Percentiles rank a stretch among this genome's conserved stretches.
Evolutionary conservation across 73 alveolate species (phyloP).

Genomic region (Symbiodinium pilosum): DNA sequence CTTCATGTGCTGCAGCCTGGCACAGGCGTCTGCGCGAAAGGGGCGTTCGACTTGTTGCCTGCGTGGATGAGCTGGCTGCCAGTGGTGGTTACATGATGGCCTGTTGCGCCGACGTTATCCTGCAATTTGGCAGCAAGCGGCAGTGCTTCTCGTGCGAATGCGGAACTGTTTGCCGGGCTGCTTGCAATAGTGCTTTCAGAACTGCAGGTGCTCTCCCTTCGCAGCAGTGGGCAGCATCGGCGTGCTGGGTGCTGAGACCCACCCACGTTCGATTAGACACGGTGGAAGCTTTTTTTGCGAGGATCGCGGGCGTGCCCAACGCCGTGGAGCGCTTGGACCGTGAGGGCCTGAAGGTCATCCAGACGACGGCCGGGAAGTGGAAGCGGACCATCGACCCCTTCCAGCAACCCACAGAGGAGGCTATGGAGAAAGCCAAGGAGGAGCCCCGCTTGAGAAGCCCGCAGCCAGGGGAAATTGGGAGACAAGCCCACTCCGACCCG

Average conservation of each 20-base stretch:
- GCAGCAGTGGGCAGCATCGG: conserved; percentile 91
- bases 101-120: conserved; percentile 60
- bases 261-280: no score
- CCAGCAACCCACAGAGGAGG: conserved; percentile 54
- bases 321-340: conserved; percentile 88
- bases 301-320: conserved; percentile 64
- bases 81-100: conserved; percentile 94
- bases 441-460: not conserved
- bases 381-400: conserved; percentile 83
- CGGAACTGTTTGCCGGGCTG: no score
- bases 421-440: conserved; percentile 59
- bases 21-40: conserved; percentile 2
- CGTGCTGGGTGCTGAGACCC: not conserved
- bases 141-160: no score
- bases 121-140: not conserved
- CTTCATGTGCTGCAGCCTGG: conserved; percentile 38
- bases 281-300: not conserved
- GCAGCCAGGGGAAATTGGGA: not conserved
- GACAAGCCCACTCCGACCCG: not conserved
- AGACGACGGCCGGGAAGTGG: conserved; percentile 92
- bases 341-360: conserved; percentile 81
- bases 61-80: conserved; percentile 94
- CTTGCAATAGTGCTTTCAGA: not conserved
- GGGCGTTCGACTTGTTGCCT: not conserved
- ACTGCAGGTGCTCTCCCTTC: conserved; percentile 27